phyloP scores from a whole-genome alignment of 345 rosid species.

The Luvunga scandens region DNA sequence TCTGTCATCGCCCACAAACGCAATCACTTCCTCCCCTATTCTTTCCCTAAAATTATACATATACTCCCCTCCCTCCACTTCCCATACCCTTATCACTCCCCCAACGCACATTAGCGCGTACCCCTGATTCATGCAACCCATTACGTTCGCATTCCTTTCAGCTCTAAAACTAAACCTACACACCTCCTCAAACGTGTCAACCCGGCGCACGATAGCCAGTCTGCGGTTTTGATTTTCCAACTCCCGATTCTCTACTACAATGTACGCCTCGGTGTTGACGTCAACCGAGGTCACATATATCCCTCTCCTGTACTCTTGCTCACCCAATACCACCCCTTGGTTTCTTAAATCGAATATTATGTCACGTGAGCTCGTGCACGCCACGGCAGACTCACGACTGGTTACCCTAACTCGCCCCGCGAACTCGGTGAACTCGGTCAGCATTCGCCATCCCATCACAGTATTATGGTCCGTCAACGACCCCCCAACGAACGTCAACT shows the following conservation, averaged over 20 bases:
- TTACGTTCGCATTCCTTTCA: slow-evolving; percentile 15
- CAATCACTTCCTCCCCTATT: slow-evolving; percentile 52
- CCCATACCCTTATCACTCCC: slow-evolving; percentile 68
- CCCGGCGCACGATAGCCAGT: slow-evolving; percentile 54
- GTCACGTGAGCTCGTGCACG: slow-evolving; percentile 54
- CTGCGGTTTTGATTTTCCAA: neutral
- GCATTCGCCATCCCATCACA: slow-evolving; percentile 70
- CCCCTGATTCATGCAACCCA: slow-evolving; percentile 71
- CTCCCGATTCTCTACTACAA: slow-evolving; percentile 53
- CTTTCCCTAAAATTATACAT: slow-evolving; percentile 52
- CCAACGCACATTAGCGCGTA: slow-evolving; percentile 65
- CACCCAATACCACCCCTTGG: slow-evolving; percentile 40
- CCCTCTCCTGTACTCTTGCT: slow-evolving; percentile 38
- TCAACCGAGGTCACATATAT: slow-evolving; percentile 51
- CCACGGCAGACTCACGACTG: slow-evolving; percentile 55
- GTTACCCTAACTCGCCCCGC: slow-evolving; percentile 70
- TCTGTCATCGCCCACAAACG: slow-evolving; percentile 60
- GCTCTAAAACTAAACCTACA: slow-evolving; percentile 48
- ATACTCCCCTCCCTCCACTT: slow-evolving; percentile 36
- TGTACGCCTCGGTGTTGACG: slow-evolving; percentile 40
- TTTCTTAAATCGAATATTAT: slow-evolving; percentile 56
- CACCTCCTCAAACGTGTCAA: slow-evolving; percentile 33
- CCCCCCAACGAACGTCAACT: slow-evolving; percentile 49
- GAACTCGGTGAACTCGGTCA: slow-evolving; percentile 55
- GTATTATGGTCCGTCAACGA: slow-evolving; percentile 67